phyloP scores from a whole-genome alignment of 768 basidiomycete genomes.

The Leccinum arenicola region DNA sequence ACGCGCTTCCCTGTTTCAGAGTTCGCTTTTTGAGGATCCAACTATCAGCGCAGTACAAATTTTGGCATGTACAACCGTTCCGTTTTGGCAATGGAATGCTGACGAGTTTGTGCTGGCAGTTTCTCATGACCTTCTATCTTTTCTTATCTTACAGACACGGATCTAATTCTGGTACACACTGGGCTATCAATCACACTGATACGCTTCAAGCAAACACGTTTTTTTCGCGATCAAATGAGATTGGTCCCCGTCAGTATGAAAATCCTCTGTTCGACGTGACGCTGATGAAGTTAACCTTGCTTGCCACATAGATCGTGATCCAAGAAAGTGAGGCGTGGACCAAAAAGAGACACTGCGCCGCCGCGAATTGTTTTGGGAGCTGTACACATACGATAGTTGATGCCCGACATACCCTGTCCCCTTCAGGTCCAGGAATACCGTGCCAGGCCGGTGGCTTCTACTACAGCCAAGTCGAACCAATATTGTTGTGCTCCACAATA shows the following conservation, averaged over 20 bases:
- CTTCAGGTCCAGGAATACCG: too few species aligned
- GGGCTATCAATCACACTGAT: constrained; percentile 45
- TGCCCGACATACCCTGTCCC: too few species aligned
- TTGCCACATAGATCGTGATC: constrained; percentile 54
- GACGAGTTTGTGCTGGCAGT: constrained; percentile 36
- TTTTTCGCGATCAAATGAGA: constrained; percentile 37
- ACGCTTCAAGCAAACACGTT: neutral
- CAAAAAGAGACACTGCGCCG: constrained; percentile 54
- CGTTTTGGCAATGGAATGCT: constrained; percentile 30
- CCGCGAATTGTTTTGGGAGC: constrained; percentile 69
- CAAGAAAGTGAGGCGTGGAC: constrained; percentile 61
- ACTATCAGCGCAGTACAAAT: constrained; percentile 67
- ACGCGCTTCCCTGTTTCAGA: constrained; percentile 60
- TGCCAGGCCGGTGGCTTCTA: too few species aligned
- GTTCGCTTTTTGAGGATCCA: constrained; percentile 64
- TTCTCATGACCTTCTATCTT: constrained; percentile 67
- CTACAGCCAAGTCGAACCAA: too few species aligned
- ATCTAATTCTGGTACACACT: constrained; percentile 58
- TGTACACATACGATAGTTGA: constrained; percentile 35
- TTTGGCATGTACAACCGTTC: constrained; percentile 42
- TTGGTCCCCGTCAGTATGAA: constrained; percentile 60
- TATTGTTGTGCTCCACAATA: too few species aligned
- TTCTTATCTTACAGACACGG: constrained; percentile 69
- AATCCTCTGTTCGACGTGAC: neutral
- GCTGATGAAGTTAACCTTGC: constrained; percentile 7